Base-by-base conservation (phyloP, 2,329 filamentous ascomycete species). In the Ambrosiella beaveri region DNA sequence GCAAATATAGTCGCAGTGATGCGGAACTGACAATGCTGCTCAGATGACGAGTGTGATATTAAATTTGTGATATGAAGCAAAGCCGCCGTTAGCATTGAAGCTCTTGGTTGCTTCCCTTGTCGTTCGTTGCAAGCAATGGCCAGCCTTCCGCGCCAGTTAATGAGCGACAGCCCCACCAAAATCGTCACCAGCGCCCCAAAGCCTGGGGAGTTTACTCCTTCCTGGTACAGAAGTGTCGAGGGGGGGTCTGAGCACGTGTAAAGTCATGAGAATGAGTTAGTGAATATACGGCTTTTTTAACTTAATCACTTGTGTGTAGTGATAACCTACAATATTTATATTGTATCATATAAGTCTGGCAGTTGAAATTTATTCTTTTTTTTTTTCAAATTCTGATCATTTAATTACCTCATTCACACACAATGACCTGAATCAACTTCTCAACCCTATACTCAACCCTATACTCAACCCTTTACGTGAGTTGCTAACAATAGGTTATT, bases 21-120 rank as follows among this genome's bases (percentile, higher is more conserved):
- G 27, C 8, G 27, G 7, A 52, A 56, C 27, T 39, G 38, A 38
- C 11, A 44, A 45, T 61, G 51, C 27, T 56, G 54, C 35, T 45
- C 53, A 36, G 58, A 58, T 61, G 59, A 58, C 56, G 59, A 61
- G 56, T 45, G 59, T 56, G 45, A 53, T 58, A 49, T 39, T 59
- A 52, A 15, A 40, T 57, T 53, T 38, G 27, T 52, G 36, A 55
- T 17, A 35, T 59, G 44, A 57, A 54, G 49, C 58, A 54, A 58
- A 49, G 45, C 40, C 56, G 56, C 49, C 19, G 15, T 19, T 38
- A 38, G 52, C 45, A 52, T 11, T 57, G 56, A n/a, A 50, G 39
- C 51, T 57, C 45, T 59, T 8, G 40, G 27, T 13, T 49, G 44
- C 37, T 47, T 40, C 40, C 57, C 51, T 49, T 54, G 35, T 15